Conservation (phyloP, 805 yeast species). For the Candida hungchunana region DNA sequence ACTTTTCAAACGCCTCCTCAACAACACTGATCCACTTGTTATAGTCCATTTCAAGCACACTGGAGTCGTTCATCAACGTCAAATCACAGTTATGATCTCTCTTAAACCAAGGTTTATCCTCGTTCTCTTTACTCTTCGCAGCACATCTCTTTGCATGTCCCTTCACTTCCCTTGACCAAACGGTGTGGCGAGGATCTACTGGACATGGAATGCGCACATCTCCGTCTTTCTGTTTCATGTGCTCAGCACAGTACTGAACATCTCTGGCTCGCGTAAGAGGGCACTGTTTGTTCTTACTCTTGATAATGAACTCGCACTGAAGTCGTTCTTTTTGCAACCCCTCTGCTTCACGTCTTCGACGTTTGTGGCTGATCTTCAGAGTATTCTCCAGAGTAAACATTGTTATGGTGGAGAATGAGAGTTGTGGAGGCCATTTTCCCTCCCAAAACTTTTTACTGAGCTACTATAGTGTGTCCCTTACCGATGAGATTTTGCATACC, state of each 20-base stretch:
- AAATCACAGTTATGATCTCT: conserved; percentile 39
- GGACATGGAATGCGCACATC: conserved; percentile 65
- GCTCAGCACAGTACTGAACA: conserved; percentile 59
- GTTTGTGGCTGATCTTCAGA: conserved; percentile 4
- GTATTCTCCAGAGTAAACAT: neutral
- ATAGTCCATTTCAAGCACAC: conserved; percentile 19
- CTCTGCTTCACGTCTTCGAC: conserved; percentile 13
- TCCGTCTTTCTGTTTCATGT: conserved; percentile 31
- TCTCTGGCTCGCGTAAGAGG: conserved; percentile 52
- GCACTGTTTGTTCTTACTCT: conserved; percentile 52
- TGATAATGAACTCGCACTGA: conserved; percentile 46
- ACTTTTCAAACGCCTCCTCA: conserved; percentile 33
- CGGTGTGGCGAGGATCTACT: conserved; percentile 66
- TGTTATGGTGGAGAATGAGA: neutral
- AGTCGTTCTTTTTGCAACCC: conserved; percentile 15
- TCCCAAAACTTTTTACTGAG: too few species aligned
- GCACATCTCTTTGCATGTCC: conserved; percentile 63
- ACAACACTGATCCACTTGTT: conserved; percentile 32
- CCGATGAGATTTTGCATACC: too few species aligned
- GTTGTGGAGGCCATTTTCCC: too few species aligned
- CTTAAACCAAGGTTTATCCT: conserved; percentile 44
- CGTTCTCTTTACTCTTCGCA: conserved; percentile 31
- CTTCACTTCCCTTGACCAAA: conserved; percentile 55
- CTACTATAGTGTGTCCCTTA: too few species aligned
- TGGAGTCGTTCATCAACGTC: conserved; percentile 1